A percentile compares a stretch with the other conserved stretches of the same genome.
phyloP scores from a whole-genome alignment of 2,329 filamentous ascomycete species.

The Colletotrichum shisoi region DNA sequence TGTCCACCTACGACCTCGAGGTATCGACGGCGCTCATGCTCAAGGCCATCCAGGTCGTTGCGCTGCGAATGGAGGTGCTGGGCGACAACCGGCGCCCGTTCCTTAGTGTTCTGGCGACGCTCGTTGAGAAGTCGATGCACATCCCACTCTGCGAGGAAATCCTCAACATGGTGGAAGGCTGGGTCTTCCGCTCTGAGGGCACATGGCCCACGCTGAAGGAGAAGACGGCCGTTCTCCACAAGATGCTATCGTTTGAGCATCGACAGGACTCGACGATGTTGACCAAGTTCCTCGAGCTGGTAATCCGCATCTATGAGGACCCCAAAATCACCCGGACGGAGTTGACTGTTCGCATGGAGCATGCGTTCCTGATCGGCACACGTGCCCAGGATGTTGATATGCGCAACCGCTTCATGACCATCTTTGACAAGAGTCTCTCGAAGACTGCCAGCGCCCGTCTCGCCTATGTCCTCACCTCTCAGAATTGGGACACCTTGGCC shows the following conservation, averaged over 20 bases:
- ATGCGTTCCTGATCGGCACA: conserved; percentile 95
- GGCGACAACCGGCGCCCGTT: conserved; percentile 92
- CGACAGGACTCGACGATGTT: conserved; percentile 83
- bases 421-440: conserved; percentile 95
- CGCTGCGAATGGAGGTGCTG: conserved; percentile 88
- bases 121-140: conserved; percentile 94
- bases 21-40: conserved; percentile 91
- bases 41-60: conserved; percentile 92
- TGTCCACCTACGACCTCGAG: conserved; percentile 80
- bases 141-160: conserved; percentile 90
- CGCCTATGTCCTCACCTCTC: conserved; percentile 85
- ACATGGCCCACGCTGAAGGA: conserved; percentile 98
- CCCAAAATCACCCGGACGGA: conserved; percentile 94
- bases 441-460: conserved; percentile 88
- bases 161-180: conserved; percentile 88
- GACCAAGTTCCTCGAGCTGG: conserved; percentile 91
- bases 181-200: conserved; percentile 95
- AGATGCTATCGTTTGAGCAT: conserved; percentile 96
- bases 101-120: conserved; percentile 89
- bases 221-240: conserved; percentile 98
- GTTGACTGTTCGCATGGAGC: conserved; percentile 94
- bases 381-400: conserved; percentile 93
- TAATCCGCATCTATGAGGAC: conserved; percentile 98
- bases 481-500: conserved; percentile 95
- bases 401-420: conserved; percentile 94